Evolutionary conservation across 495 filamentous ascomycete genomes (phyloP).

Genomic region (Talaromyces adpressus): DNA sequence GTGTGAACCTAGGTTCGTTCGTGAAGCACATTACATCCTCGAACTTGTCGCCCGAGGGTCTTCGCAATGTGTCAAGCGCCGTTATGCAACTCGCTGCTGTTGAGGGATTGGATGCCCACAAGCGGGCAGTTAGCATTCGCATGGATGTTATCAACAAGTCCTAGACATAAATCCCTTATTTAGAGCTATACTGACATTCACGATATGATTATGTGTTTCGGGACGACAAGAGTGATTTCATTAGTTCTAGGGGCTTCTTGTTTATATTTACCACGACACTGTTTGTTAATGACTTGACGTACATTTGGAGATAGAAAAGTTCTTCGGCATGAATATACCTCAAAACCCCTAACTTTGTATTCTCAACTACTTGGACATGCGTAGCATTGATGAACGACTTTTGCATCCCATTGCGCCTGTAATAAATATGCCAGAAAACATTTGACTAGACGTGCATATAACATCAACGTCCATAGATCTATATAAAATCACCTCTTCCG

Average conservation of each 20-base stretch:
- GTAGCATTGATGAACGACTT: background rate
- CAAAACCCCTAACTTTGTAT: background rate
- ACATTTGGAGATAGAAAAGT: background rate
- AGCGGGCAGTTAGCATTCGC: slow-evolving; percentile 83
- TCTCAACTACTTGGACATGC: background rate
- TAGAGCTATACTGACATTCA: background rate
- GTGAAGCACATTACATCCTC: slow-evolving; percentile 95
- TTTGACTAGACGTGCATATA: background rate
- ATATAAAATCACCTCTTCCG: slow-evolving; percentile 54
- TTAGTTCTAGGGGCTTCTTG: background rate
- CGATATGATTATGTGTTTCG: background rate
- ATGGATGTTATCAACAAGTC: slow-evolving; percentile 56
- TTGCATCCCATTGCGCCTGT: background rate
- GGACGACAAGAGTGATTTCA: too few species aligned
- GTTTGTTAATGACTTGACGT: background rate
- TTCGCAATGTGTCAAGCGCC: slow-evolving; percentile 73
- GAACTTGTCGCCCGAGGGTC: slow-evolving; percentile 76
- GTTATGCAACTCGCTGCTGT: slow-evolving; percentile 93
- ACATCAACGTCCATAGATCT: too few species aligned
- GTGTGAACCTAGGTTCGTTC: slow-evolving; percentile 91
- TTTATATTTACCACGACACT: background rate
- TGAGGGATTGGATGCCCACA: slow-evolving; percentile 91
- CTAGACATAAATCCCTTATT: background rate
- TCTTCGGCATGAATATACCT: background rate
- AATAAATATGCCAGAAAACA: background rate